These are phyloP conservation scores for Hymenoscyphus linearis DNA, from an alignment of 2,329 filamentous ascomycete species.

Conservation along the genomic window DNA sequence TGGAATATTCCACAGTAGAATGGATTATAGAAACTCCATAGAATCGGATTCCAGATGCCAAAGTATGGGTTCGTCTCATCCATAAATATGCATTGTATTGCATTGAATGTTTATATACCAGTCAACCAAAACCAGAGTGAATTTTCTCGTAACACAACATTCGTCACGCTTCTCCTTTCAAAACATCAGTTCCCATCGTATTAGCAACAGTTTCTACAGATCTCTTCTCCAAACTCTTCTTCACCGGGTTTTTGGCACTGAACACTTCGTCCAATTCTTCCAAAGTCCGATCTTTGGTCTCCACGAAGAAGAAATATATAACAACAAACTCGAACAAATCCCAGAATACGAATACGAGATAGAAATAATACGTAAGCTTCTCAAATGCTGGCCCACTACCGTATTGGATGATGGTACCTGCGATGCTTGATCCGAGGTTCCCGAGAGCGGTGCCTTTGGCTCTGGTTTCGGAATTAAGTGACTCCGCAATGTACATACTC, in stretches of 20 bases:
- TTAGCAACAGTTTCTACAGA: slow-evolving; percentile 39
- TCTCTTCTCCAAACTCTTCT: slow-evolving; percentile 28
- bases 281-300: slow-evolving; percentile 48
- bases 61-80: neutral
- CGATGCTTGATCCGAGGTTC: slow-evolving; percentile 37
- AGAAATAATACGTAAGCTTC: slow-evolving; percentile 35
- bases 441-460: slow-evolving; percentile 30
- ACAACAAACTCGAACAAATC: slow-evolving; percentile 35
- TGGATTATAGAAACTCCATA: too few relatives aligned
- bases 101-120: neutral
- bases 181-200: slow-evolving; percentile 15
- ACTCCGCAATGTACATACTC: slow-evolving; percentile 45
- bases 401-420: slow-evolving; percentile 35
- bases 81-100: neutral
- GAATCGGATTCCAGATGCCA: too few relatives aligned
- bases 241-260: slow-evolving; percentile 42
- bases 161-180: neutral
- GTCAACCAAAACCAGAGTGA: neutral
- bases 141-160: neutral
- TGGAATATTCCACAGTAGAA: too few relatives aligned
- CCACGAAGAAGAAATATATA: slow-evolving; percentile 47
- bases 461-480: slow-evolving; percentile 40
- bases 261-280: slow-evolving; percentile 51
- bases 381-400: slow-evolving; percentile 34
- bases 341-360: slow-evolving; percentile 31